Evolutionary conservation across 257 asterid genomes (phyloP).

Genomic region (Solanum etuberosum): DNA sequence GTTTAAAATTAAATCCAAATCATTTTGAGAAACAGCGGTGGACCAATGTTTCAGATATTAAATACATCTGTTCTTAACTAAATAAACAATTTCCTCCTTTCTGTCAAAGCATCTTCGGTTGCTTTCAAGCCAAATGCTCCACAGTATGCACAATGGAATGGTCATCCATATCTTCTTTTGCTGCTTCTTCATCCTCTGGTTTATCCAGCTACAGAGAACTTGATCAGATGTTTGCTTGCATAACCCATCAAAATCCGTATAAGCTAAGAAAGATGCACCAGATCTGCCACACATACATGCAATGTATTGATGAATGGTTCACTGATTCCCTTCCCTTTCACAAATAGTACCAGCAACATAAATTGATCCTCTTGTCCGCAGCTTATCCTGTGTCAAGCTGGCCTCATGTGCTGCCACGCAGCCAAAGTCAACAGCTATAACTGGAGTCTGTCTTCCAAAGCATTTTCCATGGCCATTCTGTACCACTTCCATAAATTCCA

Average conservation of each 20-base stretch:
- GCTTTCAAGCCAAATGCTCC: not conserved
- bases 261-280: not conserved
- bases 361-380: not conserved
- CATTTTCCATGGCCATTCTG: not conserved
- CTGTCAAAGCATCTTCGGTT: not conserved
- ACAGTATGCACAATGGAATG: not conserved
- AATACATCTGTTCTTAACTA: not conserved
- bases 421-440: not conserved
- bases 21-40: not conserved
- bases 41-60: not conserved
- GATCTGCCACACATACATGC: not conserved
- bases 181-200: not conserved
- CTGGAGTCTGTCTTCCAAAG: not conserved
- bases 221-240: not conserved
- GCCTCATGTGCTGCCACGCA: not conserved
- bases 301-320: not conserved
- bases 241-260: not conserved
- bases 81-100: not conserved
- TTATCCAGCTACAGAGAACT: not conserved
- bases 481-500: not conserved
- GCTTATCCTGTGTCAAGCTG: not conserved
- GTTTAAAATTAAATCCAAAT: not conserved
- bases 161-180: not conserved
- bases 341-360: not conserved
- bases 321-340: not conserved